These are phyloP conservation scores for Candida methanosorbosa DNA, from an alignment of 805 yeast species.

Conservation along the genomic window DNA sequence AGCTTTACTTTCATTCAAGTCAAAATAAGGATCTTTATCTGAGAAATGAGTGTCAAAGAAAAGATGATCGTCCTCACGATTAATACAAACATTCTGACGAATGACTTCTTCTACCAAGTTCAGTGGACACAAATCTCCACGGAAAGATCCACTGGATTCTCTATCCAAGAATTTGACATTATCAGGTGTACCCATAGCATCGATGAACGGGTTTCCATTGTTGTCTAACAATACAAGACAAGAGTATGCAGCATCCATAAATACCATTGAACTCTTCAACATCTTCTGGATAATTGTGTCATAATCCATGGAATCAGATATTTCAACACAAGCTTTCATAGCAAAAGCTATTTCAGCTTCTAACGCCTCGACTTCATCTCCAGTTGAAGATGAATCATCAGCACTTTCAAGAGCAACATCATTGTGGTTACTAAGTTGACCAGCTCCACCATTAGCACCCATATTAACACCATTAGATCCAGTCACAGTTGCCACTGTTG, in stretches of 20 bases:
- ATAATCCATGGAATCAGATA: conserved; percentile 36
- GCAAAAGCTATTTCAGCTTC: conserved; percentile 13
- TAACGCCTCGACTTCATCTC: conserved; percentile 7
- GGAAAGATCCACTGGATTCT: conserved; percentile 23
- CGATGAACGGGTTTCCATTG: conserved; percentile 19
- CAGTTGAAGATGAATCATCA: background rate
- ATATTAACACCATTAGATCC: background rate
- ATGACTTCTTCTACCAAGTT: conserved; percentile 29
- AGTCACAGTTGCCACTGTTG: background rate
- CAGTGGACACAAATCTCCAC: conserved; percentile 36
- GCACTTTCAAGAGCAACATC: background rate
- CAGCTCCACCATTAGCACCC: background rate
- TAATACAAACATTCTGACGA: conserved; percentile 27
- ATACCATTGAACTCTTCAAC: conserved; percentile 27
- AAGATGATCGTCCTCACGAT: conserved; percentile 26
- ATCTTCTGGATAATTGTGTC: conserved; percentile 29
- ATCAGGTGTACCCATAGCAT: conserved; percentile 22
- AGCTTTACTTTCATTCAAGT: conserved; percentile 23
- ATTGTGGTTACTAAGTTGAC: background rate
- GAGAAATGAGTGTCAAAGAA: conserved; percentile 26
- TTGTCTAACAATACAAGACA: conserved; percentile 22
- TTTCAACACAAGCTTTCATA: conserved; percentile 36
- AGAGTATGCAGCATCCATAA: conserved; percentile 22
- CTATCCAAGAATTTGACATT: conserved; percentile 19
- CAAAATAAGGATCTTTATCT: conserved; percentile 31